A percentile compares a stretch with the other conserved stretches of the same genome.
phyloP scores from a whole-genome alignment of 179 eudicot species.

The Beta corolliflora region DNA sequence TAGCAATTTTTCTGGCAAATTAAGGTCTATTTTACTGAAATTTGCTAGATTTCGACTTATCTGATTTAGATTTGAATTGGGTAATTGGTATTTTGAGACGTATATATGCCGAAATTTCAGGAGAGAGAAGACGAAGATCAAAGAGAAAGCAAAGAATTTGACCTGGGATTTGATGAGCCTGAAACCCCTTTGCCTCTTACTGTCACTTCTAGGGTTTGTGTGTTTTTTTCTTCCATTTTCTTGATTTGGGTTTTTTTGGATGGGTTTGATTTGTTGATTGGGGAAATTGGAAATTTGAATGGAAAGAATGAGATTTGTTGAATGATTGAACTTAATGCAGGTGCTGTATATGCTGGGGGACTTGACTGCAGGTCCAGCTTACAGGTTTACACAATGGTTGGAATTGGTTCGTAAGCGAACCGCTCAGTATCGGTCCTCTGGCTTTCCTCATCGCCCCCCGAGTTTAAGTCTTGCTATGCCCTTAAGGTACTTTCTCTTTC shows the following conservation, averaged over 20 bases:
- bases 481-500: slow-evolving; percentile 55
- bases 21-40: slow-evolving; percentile 1
- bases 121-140: slow-evolving; percentile 34
- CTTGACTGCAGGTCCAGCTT: slow-evolving; percentile 74
- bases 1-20: not conserved
- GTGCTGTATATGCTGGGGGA: slow-evolving; percentile 96
- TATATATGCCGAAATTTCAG: slow-evolving; percentile 39
- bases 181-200: slow-evolving; percentile 78
- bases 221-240: slow-evolving; percentile 37
- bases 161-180: slow-evolving; percentile 62
- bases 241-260: not conserved
- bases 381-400: slow-evolving; percentile 87
- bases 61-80: slow-evolving; percentile 16
- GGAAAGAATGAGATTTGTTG: slow-evolving; percentile 9
- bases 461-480: slow-evolving; percentile 46
- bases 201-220: slow-evolving; percentile 87
- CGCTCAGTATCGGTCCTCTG: slow-evolving; percentile 61
- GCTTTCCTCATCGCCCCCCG: slow-evolving; percentile 67
- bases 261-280: not conserved
- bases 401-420: slow-evolving; percentile 93
- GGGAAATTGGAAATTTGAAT: not conserved
- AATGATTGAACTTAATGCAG: slow-evolving; percentile 35
- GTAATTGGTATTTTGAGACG: slow-evolving; percentile 4
- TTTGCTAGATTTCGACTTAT: slow-evolving; percentile 10
- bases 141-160: slow-evolving; percentile 57